Evolutionary conservation across 2,329 filamentous ascomycete species (phyloP).

Genomic region (Pezicula rhizophila): DNA sequence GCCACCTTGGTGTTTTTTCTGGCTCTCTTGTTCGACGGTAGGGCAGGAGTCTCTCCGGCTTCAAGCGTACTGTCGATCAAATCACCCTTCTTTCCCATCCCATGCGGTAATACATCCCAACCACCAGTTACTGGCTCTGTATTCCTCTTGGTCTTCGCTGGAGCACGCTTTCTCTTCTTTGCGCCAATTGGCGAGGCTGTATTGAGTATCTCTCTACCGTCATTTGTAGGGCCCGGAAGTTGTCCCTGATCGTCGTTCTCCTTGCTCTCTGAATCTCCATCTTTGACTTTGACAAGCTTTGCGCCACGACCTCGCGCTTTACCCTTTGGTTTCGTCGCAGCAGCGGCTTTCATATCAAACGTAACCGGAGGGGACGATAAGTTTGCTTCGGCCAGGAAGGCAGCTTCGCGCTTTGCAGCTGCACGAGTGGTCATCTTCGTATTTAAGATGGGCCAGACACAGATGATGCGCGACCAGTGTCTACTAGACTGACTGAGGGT

Average conservation of each 20-base stretch:
- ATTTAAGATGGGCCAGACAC: no score
- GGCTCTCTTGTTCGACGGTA: no score
- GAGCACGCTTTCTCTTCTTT: constrained; percentile 12
- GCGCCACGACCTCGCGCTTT: background rate
- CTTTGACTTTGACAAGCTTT: background rate
- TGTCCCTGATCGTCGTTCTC: background rate
- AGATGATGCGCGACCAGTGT: no score
- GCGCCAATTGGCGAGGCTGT: background rate
- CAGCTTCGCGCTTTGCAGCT: constrained; percentile 6
- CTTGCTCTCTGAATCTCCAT: no score
- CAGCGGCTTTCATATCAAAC: background rate
- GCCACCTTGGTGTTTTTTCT: no score
- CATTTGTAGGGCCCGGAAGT: background rate
- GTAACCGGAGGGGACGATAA: constrained; percentile 3
- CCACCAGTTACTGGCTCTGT: constrained; percentile 12
- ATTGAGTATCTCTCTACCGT: background rate
- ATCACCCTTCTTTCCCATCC: constrained; percentile 36
- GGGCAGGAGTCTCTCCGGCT: no score
- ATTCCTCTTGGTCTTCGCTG: constrained; percentile 4
- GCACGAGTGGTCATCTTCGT: constrained; percentile 10
- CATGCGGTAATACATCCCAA: constrained; percentile 48
- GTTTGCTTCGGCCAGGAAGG: constrained; percentile 1
- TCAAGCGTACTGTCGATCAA: constrained; percentile 3
- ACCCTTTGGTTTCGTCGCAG: background rate
- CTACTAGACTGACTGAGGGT: no score